Base-by-base conservation (phyloP, 371 early-diverging fungal species). In the Saksenaea oblongispora region DNA sequence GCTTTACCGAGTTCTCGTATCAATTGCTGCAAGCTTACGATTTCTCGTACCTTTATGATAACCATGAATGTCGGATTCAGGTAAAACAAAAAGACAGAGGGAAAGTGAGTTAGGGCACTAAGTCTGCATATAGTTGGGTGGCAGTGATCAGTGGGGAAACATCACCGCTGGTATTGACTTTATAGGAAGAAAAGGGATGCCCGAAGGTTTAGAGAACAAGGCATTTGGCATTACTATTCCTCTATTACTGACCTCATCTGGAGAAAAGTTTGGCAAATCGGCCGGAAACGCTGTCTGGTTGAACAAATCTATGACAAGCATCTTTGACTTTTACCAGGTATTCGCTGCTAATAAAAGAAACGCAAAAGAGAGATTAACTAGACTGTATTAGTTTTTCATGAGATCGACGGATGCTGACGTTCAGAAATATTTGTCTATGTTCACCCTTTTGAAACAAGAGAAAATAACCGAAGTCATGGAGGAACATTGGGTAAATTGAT, bases 121-220 rank as follows among this genome's bases (percentile, higher is more conserved):
- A 18, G 24, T 17, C 14, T 26, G 8, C 10, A 41, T 74, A 34
- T 79, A 95, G 89, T 57, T 97, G 18, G 98, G 98, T 26, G 98
- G 98, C n/a, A 92, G 89, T 63, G 98, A 98, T 69, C 98, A 98
- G 70, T 97, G 97, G 97, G 98, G 98, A 1, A 98, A 98, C 69
- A 98, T 98, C 61, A 87, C 90, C 0, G 93, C 97, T 0, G 98
- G 98, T 27, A 92, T 95, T 35, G 97, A 98, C 42, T 70, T 96
- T 70, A 95, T 98, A 44, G 83, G 85, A 58, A 89, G 87, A 61
- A 82, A 85, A 62, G 62, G 66, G 59, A 54, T 44, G 34, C 22
- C 36, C 0, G 54, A 39, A 53, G 54, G 60, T 62, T 59, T 69
- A 60, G 42, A 68, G 59, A 56, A 65, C 61, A 66, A 64, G 8